These are phyloP conservation scores for Chlamydomonas urium DNA, from an alignment of 139 green algal genomes.

Conservation along the genomic window DNA sequence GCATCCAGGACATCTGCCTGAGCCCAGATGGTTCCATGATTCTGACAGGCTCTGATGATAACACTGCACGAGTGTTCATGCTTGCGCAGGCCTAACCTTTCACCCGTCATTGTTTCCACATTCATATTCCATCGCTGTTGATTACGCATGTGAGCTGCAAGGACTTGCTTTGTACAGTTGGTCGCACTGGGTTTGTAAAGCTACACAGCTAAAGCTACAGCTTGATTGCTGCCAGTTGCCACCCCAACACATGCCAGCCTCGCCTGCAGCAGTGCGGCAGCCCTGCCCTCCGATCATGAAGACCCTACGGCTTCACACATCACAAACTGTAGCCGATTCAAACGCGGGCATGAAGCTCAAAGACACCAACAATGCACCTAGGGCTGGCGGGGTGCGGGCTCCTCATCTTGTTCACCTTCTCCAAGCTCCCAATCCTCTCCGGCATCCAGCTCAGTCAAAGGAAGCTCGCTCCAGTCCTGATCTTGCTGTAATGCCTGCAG, in stretches of 20 bases:
- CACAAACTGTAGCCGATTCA: background rate
- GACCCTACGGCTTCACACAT: background rate
- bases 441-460: background rate
- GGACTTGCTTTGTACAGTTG: background rate
- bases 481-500: background rate
- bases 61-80: constrained; percentile 63
- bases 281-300: background rate
- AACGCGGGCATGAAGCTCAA: background rate
- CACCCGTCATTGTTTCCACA: background rate
- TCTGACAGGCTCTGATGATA: constrained; percentile 69
- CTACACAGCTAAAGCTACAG: too few species aligned
- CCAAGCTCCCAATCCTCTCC: background rate
- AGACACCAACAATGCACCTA: background rate
- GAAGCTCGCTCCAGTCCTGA: background rate
- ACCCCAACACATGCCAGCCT: background rate
- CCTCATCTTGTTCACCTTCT: background rate
- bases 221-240: too few species aligned
- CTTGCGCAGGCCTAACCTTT: background rate
- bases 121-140: background rate
- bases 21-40: constrained; percentile 61
- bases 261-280: background rate
- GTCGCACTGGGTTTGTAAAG: too few species aligned
- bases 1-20: constrained; percentile 66
- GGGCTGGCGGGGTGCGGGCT: background rate
- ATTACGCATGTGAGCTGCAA: background rate